Evolutionary conservation across 1,139 yeast genomes (phyloP).

Genomic region (Kodamaea alishanica): DNA sequence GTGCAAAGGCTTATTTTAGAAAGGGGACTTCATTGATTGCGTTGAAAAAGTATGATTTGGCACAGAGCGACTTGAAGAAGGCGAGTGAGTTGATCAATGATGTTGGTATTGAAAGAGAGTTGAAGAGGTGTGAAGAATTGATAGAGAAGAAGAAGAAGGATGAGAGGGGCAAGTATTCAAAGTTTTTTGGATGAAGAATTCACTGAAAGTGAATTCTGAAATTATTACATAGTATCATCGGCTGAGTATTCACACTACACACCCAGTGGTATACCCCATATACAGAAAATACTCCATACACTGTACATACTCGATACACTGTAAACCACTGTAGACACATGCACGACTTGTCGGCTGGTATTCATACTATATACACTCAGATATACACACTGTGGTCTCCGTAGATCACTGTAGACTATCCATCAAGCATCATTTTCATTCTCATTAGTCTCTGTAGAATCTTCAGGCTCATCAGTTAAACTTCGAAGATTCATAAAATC

Average conservation of each 20-base stretch:
- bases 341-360: too few relatives aligned
- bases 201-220: too few relatives aligned
- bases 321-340: too few relatives aligned
- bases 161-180: conserved; percentile 54
- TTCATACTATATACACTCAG: too few relatives aligned
- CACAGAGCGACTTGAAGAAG: conserved; percentile 41
- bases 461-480: conserved; percentile 14
- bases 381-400: too few relatives aligned
- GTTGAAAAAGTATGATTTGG: conserved; percentile 46
- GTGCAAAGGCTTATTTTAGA: conserved; percentile 62
- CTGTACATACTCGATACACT: too few relatives aligned
- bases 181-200: conserved; percentile 54
- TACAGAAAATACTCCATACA: too few relatives aligned
- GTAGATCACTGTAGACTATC: too few relatives aligned
- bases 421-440: conserved; percentile 4
- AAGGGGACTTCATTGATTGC: conserved; percentile 49
- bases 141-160: conserved; percentile 42
- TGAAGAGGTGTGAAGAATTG: conserved; percentile 35
- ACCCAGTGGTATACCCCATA: too few relatives aligned
- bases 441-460: not conserved
- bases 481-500: conserved; percentile 28
- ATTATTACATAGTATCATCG: too few relatives aligned
- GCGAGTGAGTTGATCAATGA: conserved; percentile 50
- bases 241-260: too few relatives aligned
- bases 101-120: conserved; percentile 42